A percentile compares a stretch with the other conserved stretches of the same genome.
Conservation (phyloP, 2,329 filamentous ascomycete species). For the Aspergillus hortae region DNA sequence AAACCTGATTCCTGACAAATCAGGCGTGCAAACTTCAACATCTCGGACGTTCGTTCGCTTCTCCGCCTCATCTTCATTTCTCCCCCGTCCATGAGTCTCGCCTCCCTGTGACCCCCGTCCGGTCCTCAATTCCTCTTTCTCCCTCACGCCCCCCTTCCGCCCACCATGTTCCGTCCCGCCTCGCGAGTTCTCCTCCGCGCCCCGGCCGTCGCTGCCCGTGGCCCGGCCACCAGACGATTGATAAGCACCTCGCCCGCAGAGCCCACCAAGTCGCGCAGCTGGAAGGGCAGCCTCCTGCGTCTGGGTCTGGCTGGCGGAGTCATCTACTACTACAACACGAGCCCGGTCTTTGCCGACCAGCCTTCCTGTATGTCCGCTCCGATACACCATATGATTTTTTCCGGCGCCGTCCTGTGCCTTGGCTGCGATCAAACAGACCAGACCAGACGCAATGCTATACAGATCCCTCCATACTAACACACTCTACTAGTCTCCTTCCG, state of each 20-base stretch:
- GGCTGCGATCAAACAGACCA: neutral
- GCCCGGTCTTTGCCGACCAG: constrained; percentile 80
- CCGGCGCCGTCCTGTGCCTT: neutral
- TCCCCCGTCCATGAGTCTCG: neutral
- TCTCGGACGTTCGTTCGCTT: neutral
- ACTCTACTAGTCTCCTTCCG: constrained; percentile 29
- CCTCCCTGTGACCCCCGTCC: neutral
- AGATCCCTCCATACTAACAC: too few relatives aligned
- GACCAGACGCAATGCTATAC: too few relatives aligned
- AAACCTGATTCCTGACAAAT: neutral
- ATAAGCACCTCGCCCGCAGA: constrained; percentile 56
- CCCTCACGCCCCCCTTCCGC: neutral
- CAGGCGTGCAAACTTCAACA: neutral
- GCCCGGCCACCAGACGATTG: constrained; percentile 43
- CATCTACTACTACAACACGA: constrained; percentile 94
- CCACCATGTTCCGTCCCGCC: constrained; percentile 51
- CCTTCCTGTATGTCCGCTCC: constrained; percentile 60
- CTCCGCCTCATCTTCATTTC: neutral
- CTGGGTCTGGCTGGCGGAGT: constrained; percentile 72
- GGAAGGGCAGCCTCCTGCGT: constrained; percentile 72
- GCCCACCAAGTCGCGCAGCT: constrained; percentile 68
- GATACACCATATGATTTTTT: neutral
- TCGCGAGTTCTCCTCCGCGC: constrained; percentile 44
- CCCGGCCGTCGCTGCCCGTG: constrained; percentile 24
- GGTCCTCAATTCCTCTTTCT: constrained; percentile 4